phyloP scores from a whole-genome alignment of 306 rosid species.

The peach (Prunus persica) region DNA sequence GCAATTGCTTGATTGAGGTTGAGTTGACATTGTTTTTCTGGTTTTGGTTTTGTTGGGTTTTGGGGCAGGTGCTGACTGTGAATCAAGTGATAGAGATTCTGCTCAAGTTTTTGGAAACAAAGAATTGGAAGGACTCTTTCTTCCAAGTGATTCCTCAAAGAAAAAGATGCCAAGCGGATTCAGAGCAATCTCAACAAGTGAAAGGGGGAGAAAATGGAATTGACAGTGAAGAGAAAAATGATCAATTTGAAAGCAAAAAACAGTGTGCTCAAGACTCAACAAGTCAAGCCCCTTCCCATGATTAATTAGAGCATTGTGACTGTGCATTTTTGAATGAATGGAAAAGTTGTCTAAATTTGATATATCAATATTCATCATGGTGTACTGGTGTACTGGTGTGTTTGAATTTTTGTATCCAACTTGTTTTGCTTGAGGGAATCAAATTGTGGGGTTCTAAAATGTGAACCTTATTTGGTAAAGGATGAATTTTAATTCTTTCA shows the following conservation, averaged over 20 bases:
- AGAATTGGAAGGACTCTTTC: constrained; percentile 78
- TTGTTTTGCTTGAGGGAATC: too few relatives aligned
- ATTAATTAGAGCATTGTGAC: background rate
- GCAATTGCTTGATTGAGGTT: background rate
- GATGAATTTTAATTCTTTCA: too few relatives aligned
- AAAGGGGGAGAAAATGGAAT: constrained; percentile 24
- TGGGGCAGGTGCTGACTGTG: constrained; percentile 82
- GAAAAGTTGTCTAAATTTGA: background rate
- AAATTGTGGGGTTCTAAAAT: too few relatives aligned
- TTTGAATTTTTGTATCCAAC: background rate
- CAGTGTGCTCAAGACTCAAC: constrained; percentile 15
- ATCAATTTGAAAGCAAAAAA: constrained; percentile 25
- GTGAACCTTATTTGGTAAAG: too few relatives aligned
- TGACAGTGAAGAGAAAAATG: constrained; percentile 28
- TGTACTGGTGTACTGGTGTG: background rate
- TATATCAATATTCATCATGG: background rate
- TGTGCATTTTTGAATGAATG: background rate
- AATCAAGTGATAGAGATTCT: constrained; percentile 78
- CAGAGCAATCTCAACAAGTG: constrained; percentile 31
- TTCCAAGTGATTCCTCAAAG: constrained; percentile 84
- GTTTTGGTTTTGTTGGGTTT: constrained; percentile 1
- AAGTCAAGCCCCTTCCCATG: constrained; percentile 18
- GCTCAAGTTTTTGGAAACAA: constrained; percentile 70
- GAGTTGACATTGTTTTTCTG: background rate
- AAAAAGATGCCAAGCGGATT: constrained; percentile 57